Base-by-base conservation (phyloP, 1,139 yeast genomes). In the Yamadazyma blattariae region DNA sequence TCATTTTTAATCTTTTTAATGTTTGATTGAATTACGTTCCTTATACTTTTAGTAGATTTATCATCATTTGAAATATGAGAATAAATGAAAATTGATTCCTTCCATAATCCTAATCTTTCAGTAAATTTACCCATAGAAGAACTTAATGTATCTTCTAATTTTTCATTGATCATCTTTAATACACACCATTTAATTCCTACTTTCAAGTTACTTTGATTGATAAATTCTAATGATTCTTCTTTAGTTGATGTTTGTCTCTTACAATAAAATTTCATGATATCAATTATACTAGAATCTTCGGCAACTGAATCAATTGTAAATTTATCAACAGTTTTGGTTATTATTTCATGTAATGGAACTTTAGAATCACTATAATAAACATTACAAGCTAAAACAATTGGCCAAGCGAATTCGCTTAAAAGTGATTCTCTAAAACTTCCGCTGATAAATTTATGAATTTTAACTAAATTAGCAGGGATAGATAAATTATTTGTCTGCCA, bases 391-490 rank as follows among this genome's bases (percentile, higher is more conserved):
- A 89, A 65, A 10, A 74, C 67, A 27, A 82, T 65, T 37, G 73
- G 67, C 95, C 96, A 88, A 12, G 84, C 74, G 25, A 85, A 65
- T 1, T 67, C 74, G 1, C 59, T 62, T 3, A 70, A 45, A 16
- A 75, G 59, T 19, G 63, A 57, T 6, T 57, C 40, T 55, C 14
- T 14, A 14, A 61, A 59, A 3, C 71, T 64, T 3, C 95, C 95
- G 2, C 84, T 65, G 15, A 90, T 64, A 3, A 90, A 59, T 43
- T 77, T 77, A 54, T 82, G 83, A 1, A 87, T 67, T 40, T 78
- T 77, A 6, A 77, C 53, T 19, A 86, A 57, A 6, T 73, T 61
- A 1, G 36, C 38, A 1, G 94, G 89, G 32, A 85, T 72, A 5
- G 19, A 7, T 8, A 60, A 57, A 6, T 57, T 53, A n/a, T 61